Base-by-base conservation (phyloP, 2,329 filamentous ascomycete genomes). In the Paecilomyces fulvus region DNA sequence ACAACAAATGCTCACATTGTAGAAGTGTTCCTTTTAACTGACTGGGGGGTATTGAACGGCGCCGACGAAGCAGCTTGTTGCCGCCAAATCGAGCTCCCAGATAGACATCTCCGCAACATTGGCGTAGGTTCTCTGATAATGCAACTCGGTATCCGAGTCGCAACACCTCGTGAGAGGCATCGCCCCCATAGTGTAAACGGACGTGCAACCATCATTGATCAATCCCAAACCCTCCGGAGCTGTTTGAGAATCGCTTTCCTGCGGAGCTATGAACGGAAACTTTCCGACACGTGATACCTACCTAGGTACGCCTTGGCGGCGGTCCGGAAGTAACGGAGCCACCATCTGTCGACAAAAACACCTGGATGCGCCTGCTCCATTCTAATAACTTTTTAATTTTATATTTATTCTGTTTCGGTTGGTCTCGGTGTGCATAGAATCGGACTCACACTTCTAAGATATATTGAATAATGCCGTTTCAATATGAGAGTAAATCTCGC, bases 1-100 rank as follows among this genome's bases (percentile, higher is more conserved):
- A 33, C 20, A 46, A 17, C n/a, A 9, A 37, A 10, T 17, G 58
- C 72, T 60, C 71, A 83, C 80, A 83, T 71, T 43, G 79, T 79
- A 48, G 82, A 82, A 51, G 73, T 72, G 64, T 85, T 85, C 64
- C 77, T 80, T 59, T 78, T 69, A 43, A 68, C 62, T 50, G 70
- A 70, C 56, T 70, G 63, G 9, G 68, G 63, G 51, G 65, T 67
- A 56, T 68, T 70, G 54, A 73, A 70, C 17, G 71, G 67, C 20
- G 70, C 61, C 3, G 65, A 55, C 20, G 69, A 65, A 48, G 64
- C 55, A 59, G 55, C 58, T 55, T 70, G 61, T 54, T 66, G 60
- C 33, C 61, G 62, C 43, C 65, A 54, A 49, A 63, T 57, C 33
- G 66, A 61, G 61, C 67, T 71, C 57, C 63, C 62, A 51, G 70